These are phyloP conservation scores for Colletotrichum nymphaeae DNA, from an alignment of 2,329 filamentous ascomycete species.

Conservation along the genomic window DNA sequence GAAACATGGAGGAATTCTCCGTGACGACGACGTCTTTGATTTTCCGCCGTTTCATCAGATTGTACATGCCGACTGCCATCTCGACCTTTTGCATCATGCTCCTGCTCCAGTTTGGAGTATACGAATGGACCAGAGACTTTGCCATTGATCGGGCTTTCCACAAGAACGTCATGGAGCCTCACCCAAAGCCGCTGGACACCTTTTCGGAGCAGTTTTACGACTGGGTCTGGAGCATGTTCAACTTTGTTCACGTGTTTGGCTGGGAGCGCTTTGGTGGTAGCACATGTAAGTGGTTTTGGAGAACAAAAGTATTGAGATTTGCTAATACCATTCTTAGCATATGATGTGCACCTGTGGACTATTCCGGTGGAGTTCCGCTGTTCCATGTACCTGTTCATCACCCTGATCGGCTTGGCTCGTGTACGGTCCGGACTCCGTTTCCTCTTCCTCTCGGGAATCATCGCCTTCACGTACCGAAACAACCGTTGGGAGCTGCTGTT, in stretches of 20 bases:
- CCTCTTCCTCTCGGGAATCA: constrained; percentile 52
- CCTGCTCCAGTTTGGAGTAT: constrained; percentile 57
- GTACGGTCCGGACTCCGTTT: constrained; percentile 56
- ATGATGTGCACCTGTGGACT: constrained; percentile 72
- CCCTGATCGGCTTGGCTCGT: constrained; percentile 61
- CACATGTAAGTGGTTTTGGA: constrained; percentile 47
- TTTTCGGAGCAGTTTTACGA: constrained; percentile 54
- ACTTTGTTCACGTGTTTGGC: constrained; percentile 62
- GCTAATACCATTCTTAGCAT: constrained; percentile 45
- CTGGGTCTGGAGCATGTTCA: constrained; percentile 60
- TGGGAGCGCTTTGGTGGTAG: constrained; percentile 61
- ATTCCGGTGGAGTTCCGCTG: constrained; percentile 71
- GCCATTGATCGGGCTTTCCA: constrained; percentile 55
- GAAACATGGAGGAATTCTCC: constrained; percentile 53
- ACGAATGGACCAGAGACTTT: constrained; percentile 61
- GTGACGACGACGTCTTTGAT: constrained; percentile 60
- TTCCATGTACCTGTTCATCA: constrained; percentile 68
- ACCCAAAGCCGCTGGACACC: constrained; percentile 53
- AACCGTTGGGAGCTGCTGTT: constrained; percentile 67
- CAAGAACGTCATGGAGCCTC: constrained; percentile 61
- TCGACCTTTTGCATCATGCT: constrained; percentile 61
- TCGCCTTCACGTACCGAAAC: constrained; percentile 58
- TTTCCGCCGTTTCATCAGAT: constrained; percentile 63
- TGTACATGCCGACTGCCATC: constrained; percentile 62
- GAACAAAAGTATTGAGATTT: constrained; percentile 33